Evolutionary conservation across 2,329 filamentous ascomycete species (phyloP), one percentile per base, ranked within the genome.

Genomic region (Bipolaris cookei): DNA sequence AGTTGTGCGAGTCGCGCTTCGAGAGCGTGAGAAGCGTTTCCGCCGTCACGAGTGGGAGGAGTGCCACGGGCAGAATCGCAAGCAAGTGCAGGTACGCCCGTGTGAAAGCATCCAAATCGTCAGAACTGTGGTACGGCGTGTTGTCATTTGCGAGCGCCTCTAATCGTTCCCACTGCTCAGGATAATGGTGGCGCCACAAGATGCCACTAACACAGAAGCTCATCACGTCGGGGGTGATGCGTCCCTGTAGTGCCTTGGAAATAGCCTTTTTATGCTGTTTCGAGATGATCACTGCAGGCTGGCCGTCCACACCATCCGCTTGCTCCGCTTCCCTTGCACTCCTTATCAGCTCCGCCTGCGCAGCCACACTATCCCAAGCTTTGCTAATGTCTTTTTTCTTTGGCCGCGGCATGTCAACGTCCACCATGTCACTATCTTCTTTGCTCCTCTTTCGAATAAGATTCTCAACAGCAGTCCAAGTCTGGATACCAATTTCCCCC

Each of bases 1-100:
- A 75, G 57, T 82, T 82, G 61, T 81, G 79, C 30, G 76, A 77
- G 55, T 78, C 78, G 14, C 78, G 77, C 3, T 68, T 63, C 10
- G 74, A 74, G 23, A 81, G 65, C 5, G 65, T 61, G 21, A 73
- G 67, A 20, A 79, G 71, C 0, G 72, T 70, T 11, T 72, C 64
- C 0, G 73, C 58, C 0, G 75, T 80, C 41, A 76, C 59, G 34
- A 67, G 63, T 0, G 64, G 59, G 5, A 79, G 68, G 0, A 82
- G 68, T 0, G 67, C 55, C 0, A 63, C 16, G 0, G 80, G 79
- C 0, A 81, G 66, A 10, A 80, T 66, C 4, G 76, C 69, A 6
- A 78, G 66, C 8, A 82, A 76, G 35, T 81, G 79, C 4, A 80
- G 68, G 57, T 79, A 81, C 6, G 76, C 73, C 32, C 72, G 69